Evolutionary conservation across 305 asterid species (phyloP), one percentile per base, ranked within the genome.

Genomic region (Fraxinus nigra): DNA sequence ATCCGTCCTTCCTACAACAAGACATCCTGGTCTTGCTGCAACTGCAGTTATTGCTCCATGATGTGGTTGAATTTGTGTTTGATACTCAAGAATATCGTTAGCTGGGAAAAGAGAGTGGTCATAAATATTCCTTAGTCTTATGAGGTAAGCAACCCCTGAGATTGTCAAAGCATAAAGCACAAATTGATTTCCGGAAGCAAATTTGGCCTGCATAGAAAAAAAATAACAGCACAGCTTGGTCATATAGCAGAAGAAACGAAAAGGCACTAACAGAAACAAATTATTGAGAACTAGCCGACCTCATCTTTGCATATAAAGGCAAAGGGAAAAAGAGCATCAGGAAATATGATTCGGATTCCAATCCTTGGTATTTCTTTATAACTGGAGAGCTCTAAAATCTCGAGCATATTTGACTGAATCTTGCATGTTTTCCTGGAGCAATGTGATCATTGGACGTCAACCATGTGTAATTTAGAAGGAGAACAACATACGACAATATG

Each of bases 121-220:
- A 81, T 90, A 87, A 85, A 88, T 77, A 86, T 85, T 88, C 88
- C 88, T 86, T 80, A 96, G 89, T 85, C 87, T 87, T 78, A 95
- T 90, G 76, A 93, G 88, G 85, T 88, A 96, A 56, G 97, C 99
- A 76, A 93, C 86, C 84, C 99, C 98, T 69, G 97, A 90, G 72
- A 88, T 56, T 30, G 98, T 93, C 88, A 96, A 67, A 48, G 97
- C 84, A 87, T 91, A 91, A 79, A 96, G 98, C 90, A 90, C 63
- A 88, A 87, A 87, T 32, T 84, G 87, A 80, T 88, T 86, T 82
- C 87, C 84, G 13, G 93, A 86, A 74, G 88, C 85, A 82, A 82
- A 76, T 37, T 83, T 83, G 81, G 80, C 83, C 95, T 93, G 94
- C 89, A 87, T 72, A 48, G 72, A 87, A 82, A 83, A 69, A 76